Percentiles rank a stretch among this genome's conserved stretches.
Conservation (phyloP, 139 green algal species). For the Pleodorina starrii region DNA sequence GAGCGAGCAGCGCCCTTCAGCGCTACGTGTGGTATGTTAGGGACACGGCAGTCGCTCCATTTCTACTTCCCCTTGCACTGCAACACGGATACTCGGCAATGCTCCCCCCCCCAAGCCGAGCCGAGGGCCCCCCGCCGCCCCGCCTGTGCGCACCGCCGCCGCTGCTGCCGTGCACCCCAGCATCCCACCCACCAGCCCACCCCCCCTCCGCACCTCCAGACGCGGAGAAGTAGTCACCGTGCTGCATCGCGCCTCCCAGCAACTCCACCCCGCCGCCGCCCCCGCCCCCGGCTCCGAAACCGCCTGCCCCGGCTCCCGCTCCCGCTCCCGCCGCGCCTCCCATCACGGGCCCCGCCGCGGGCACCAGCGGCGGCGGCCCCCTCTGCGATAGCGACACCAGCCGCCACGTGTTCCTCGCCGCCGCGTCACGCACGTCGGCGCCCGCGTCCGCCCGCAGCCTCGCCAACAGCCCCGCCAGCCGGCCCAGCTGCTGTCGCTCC, state of each 20-base stretch:
- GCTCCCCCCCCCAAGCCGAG: no score
- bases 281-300: not conserved
- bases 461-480: conserved; percentile 1
- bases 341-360: not conserved
- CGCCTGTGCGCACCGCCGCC: no score
- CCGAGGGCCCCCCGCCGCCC: no score
- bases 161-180: no score
- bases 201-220: conserved; percentile 1
- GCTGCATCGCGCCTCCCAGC: conserved; percentile 7
- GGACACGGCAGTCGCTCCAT: no score
- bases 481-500: conserved; percentile 63
- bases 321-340: not conserved
- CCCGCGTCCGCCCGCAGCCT: conserved; percentile 8
- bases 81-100: no score
- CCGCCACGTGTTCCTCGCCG: conserved; percentile 33
- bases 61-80: no score
- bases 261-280: not conserved
- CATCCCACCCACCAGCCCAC: not conserved
- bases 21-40: no score
- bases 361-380: not conserved
- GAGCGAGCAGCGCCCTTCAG: no score
- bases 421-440: conserved; percentile 42
- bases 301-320: not conserved
- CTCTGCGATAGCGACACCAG: conserved; percentile 35
- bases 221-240: conserved; percentile 41